Evolutionary conservation across 768 basidiomycete species (phyloP).

Genomic region (Clavulina sp.): DNA sequence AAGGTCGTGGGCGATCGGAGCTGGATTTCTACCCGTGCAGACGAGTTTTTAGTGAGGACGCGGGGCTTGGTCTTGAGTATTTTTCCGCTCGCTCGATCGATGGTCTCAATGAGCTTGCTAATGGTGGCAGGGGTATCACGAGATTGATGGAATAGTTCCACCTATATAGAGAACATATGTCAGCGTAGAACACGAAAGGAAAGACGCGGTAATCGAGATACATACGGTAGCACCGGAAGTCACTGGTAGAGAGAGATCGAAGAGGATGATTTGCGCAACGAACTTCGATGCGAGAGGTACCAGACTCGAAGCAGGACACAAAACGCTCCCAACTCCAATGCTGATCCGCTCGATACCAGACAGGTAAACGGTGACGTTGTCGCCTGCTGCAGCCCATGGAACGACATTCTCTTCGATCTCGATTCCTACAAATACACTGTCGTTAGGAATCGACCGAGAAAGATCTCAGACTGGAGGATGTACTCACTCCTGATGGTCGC

Average conservation of each 20-base stretch:
- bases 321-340: conserved; percentile 66
- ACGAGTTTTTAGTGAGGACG: conserved; percentile 65
- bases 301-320: conserved; percentile 55
- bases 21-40: conserved; percentile 74
- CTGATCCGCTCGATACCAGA: conserved; percentile 73
- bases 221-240: conserved; percentile 69
- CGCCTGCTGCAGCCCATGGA: conserved; percentile 80
- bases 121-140: conserved; percentile 82
- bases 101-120: conserved; percentile 53
- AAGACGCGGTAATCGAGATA: conserved; percentile 1
- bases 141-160: conserved; percentile 92
- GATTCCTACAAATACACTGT: conserved; percentile 37
- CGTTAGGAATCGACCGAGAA: background rate
- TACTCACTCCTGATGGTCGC: conserved; percentile 45
- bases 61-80: conserved; percentile 66
- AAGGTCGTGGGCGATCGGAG: conserved; percentile 30
- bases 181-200: background rate
- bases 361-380: conserved; percentile 74
- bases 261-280: conserved; percentile 77
- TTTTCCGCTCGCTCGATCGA: conserved; percentile 63
- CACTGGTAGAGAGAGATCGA: conserved; percentile 82
- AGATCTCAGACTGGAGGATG: background rate
- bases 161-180: conserved; percentile 19
- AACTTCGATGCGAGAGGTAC: conserved; percentile 67
- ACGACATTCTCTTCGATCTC: conserved; percentile 61